Evolutionary conservation across 495 filamentous ascomycete species (phyloP), one percentile per base, ranked within the genome.

Genomic region (Aspergillus sclerotiicarbonarius): DNA sequence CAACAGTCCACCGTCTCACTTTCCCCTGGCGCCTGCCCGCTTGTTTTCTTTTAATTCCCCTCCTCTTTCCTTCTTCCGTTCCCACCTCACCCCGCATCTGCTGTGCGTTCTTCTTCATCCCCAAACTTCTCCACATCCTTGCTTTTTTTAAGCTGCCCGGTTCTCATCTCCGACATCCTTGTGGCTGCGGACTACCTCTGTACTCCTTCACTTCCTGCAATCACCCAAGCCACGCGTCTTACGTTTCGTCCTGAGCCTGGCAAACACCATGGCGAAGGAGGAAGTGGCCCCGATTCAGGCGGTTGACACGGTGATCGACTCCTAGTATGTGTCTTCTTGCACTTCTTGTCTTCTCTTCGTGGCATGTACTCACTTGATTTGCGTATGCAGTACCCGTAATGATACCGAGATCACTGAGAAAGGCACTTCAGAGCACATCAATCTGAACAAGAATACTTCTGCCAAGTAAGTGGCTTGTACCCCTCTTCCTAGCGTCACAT

Each of bases 361-460:
- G 9, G 15, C 10, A 15, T 4, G n/a, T 31, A 35, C 51, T 59
- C 8, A 59, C 31, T 16, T 50, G 6, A 32, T 13, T 32, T 6
- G 13, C 48, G 15, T 37, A 29, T 50, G 19, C 31, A 68, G 68
- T 7, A 54, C 51, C 15, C 65, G 61, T 30, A 54, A 59, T 32
- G 64, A 68, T 50, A 45, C 65, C 4, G 65, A 57, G 19, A 52
- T 32, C 10, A 67, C 63, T 8, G 71, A 75, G 33, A 71, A 76
- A 59, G 71, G 67, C 25, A 59, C 68, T 30, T 7, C 67, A 19
- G 71, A 75, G 46, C 67, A 77, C 44, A 65, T 82, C 51, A 76
- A 81, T 54, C 59, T 83, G 52, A 80, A 82, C 62, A 72, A 74
- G 47, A 83, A 84, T 58, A 55, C 73, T 5, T 74, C 76, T 21